These are phyloP conservation scores for Manihot esculenta DNA, from an alignment of 441 rosid species.

Conservation along the genomic window DNA sequence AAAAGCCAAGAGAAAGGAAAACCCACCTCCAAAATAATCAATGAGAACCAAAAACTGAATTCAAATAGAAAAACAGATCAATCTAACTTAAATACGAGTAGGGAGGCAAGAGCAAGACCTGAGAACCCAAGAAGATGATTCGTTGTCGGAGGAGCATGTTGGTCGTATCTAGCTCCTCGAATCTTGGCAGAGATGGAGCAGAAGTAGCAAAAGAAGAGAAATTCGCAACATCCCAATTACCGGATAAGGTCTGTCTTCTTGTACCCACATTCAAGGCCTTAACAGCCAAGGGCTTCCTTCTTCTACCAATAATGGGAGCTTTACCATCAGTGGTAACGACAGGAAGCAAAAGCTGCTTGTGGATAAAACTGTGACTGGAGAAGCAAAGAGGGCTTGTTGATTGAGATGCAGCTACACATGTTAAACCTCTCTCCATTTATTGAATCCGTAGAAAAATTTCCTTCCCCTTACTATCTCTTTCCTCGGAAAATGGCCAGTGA, in stretches of 20 bases:
- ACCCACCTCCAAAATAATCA: conserved; percentile 4
- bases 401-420: conserved; percentile 28
- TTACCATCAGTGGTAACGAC: conserved; percentile 5
- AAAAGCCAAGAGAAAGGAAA: background rate
- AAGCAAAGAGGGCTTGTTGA: conserved; percentile 33
- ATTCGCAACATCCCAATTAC: conserved; percentile 59
- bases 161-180: conserved; percentile 83
- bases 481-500: background rate
- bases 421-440: conserved; percentile 40
- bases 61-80: background rate
- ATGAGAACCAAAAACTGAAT: background rate
- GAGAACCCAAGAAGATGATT: conserved; percentile 79
- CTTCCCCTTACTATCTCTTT: background rate
- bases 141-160: conserved; percentile 93
- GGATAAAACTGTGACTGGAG: conserved; percentile 20
- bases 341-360: conserved; percentile 27
- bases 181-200: conserved; percentile 58
- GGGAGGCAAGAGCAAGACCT: conserved; percentile 36
- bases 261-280: conserved; percentile 40
- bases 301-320: conserved; percentile 19
- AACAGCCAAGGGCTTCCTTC: conserved; percentile 34
- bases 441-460: background rate
- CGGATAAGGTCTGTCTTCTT: conserved; percentile 46
- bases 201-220: conserved; percentile 40
- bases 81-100: background rate